Evolutionary conservation across 2,329 filamentous ascomycete species (phyloP).

Genomic region (Exophiala sp.): DNA sequence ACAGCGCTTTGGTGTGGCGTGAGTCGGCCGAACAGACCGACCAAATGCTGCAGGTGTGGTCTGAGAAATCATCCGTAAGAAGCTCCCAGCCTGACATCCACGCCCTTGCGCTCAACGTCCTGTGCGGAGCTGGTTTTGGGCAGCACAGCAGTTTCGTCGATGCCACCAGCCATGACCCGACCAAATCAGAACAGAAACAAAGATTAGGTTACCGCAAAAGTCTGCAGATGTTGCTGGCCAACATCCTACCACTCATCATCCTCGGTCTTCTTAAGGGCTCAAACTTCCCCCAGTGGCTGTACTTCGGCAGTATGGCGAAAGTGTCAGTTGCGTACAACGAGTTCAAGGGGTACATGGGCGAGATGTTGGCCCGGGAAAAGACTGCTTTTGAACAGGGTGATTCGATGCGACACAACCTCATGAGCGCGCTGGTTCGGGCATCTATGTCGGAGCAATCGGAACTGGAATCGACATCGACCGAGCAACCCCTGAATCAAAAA

Average conservation of each 20-base stretch:
- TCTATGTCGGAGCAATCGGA: too few relatives aligned
- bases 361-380: slow-evolving; percentile 21
- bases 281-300: slow-evolving; percentile 11
- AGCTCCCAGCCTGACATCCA: slow-evolving; percentile 25
- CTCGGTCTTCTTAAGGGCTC: slow-evolving; percentile 10
- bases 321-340: slow-evolving; percentile 12
- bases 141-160: slow-evolving; percentile 19
- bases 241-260: slow-evolving; percentile 19
- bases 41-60: slow-evolving; percentile 31
- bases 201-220: slow-evolving; percentile 19
- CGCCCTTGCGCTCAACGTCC: slow-evolving; percentile 27
- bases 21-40: slow-evolving; percentile 34
- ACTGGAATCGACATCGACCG: background rate
- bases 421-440: slow-evolving; percentile 41
- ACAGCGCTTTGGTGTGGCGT: slow-evolving; percentile 40
- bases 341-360: slow-evolving; percentile 30
- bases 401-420: slow-evolving; percentile 16
- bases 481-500: background rate
- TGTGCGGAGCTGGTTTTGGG: slow-evolving; percentile 29
- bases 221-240: slow-evolving; percentile 12
- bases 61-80: slow-evolving; percentile 12
- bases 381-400: slow-evolving; percentile 16
- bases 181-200: background rate
- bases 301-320: slow-evolving; percentile 12
- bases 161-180: background rate